Evolutionary conservation across 2,329 filamentous ascomycete genomes (phyloP).

Genomic region (Cryoendolithus antarcticus): DNA sequence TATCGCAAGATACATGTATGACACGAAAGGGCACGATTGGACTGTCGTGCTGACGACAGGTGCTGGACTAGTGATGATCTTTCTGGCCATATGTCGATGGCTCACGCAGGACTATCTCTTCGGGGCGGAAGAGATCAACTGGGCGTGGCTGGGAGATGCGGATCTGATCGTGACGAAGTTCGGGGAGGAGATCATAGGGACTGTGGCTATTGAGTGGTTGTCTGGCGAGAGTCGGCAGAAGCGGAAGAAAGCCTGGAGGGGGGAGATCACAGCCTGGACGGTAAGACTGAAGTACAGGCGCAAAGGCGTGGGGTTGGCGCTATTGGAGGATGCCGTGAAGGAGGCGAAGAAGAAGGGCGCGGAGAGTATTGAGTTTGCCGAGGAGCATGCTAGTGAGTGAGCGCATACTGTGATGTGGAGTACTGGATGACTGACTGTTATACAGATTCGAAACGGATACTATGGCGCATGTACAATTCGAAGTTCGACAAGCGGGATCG

Average conservation of each 20-base stretch:
- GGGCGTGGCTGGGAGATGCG: slow-evolving; percentile 47
- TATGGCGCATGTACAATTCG: slow-evolving; percentile 52
- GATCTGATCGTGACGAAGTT: slow-evolving; percentile 50
- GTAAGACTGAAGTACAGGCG: slow-evolving; percentile 56
- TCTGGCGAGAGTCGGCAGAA: slow-evolving; percentile 29
- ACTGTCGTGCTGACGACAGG: slow-evolving; percentile 46
- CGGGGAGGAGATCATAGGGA: slow-evolving; percentile 57
- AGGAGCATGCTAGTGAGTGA: slow-evolving; percentile 61
- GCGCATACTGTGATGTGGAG: neutral
- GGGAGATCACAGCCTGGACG: slow-evolving; percentile 72
- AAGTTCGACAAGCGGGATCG: slow-evolving; percentile 48
- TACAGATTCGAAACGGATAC: slow-evolving; percentile 39
- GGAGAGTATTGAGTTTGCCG: slow-evolving; percentile 58
- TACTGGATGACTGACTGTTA: slow-evolving; percentile 1
- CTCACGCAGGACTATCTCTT: slow-evolving; percentile 49
- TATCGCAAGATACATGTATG: slow-evolving; percentile 29
- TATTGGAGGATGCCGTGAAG: slow-evolving; percentile 62
- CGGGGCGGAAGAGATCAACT: slow-evolving; percentile 48
- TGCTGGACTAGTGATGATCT: slow-evolving; percentile 50
- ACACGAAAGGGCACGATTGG: slow-evolving; percentile 33
- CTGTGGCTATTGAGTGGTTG: slow-evolving; percentile 56
- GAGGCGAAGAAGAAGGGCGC: slow-evolving; percentile 57
- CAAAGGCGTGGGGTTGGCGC: slow-evolving; percentile 57
- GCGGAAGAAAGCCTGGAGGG: slow-evolving; percentile 47
- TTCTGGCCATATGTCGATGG: slow-evolving; percentile 50